These are phyloP conservation scores for Rickenella mellea DNA, from an alignment of 768 basidiomycete species.

Conservation along the genomic window DNA sequence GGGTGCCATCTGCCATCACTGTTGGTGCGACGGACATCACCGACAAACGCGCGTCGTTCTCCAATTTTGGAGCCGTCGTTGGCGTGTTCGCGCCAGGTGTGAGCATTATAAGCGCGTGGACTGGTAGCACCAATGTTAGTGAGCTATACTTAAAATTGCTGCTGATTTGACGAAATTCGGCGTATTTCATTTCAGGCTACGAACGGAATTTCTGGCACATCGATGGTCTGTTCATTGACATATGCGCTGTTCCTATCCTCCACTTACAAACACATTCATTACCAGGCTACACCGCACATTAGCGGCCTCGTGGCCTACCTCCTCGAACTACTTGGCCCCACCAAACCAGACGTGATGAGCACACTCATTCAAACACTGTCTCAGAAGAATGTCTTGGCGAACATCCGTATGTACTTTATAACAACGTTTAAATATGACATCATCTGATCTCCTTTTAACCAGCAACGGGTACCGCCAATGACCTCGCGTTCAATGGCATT, in stretches of 20 bases:
- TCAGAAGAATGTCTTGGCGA: constrained; percentile 19
- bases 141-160: not conserved
- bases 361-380: constrained; percentile 17
- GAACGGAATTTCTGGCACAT: constrained; percentile 11
- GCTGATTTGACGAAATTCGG: not conserved
- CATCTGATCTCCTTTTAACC: too few species aligned
- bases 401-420: constrained; percentile 10
- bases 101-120: constrained; percentile 23
- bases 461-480: too few species aligned
- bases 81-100: constrained; percentile 32
- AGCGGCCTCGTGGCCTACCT: constrained; percentile 31
- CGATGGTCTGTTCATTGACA: constrained; percentile 8
- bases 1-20: constrained; percentile 24
- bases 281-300: constrained; percentile 30
- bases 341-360: constrained; percentile 20
- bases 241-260: not conserved
- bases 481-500: too few species aligned
- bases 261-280: not conserved
- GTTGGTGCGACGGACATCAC: constrained; percentile 29
- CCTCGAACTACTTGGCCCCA: constrained; percentile 21
- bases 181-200: not conserved
- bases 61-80: constrained; percentile 33
- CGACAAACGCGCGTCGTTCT: constrained; percentile 25
- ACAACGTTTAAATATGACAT: too few species aligned
- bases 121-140: constrained; percentile 14